Conservation (phyloP, 1,284 basidiomycete species). For the Ganoderma leucocontextum region DNA sequence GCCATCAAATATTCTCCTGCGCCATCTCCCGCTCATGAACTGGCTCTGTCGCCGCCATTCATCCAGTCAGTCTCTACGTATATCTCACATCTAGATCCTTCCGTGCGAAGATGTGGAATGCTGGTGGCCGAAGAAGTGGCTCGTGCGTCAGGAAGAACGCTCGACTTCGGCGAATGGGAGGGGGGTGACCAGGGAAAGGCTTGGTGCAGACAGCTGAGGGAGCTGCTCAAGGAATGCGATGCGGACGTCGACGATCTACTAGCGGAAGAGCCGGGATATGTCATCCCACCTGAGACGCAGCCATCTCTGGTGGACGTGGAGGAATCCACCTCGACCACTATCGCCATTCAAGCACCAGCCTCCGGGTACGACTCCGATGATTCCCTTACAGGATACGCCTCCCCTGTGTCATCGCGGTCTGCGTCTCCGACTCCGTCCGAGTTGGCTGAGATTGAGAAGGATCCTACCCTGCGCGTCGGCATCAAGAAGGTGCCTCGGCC, state of each 20-base stretch:
- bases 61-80: conserved; percentile 81
- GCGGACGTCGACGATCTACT: conserved; percentile 47
- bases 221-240: conserved; percentile 60
- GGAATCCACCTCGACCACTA: conserved; percentile 13
- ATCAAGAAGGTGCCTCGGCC: conserved; percentile 75
- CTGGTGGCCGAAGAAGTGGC: conserved; percentile 87
- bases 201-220: conserved; percentile 70
- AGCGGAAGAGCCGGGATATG: neutral
- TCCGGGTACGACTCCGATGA: conserved; percentile 80
- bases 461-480: conserved; percentile 78
- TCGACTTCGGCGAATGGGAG: conserved; percentile 89
- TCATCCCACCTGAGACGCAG: conserved; percentile 3
- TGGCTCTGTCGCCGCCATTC: conserved; percentile 69
- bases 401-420: conserved; percentile 72
- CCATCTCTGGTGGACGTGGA: conserved; percentile 5
- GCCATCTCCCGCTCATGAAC: conserved; percentile 45
- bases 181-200: conserved; percentile 73
- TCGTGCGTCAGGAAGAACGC: conserved; percentile 61
- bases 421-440: conserved; percentile 83
- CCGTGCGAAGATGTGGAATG: conserved; percentile 92
- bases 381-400: conserved; percentile 82
- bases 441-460: conserved; percentile 84
- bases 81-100: conserved; percentile 79
- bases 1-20: conserved; percentile 66
- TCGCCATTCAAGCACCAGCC: conserved; percentile 30